These are phyloP conservation scores for Cytospora schulzeri DNA, from an alignment of 2,329 filamentous ascomycete species.

Conservation along the genomic window DNA sequence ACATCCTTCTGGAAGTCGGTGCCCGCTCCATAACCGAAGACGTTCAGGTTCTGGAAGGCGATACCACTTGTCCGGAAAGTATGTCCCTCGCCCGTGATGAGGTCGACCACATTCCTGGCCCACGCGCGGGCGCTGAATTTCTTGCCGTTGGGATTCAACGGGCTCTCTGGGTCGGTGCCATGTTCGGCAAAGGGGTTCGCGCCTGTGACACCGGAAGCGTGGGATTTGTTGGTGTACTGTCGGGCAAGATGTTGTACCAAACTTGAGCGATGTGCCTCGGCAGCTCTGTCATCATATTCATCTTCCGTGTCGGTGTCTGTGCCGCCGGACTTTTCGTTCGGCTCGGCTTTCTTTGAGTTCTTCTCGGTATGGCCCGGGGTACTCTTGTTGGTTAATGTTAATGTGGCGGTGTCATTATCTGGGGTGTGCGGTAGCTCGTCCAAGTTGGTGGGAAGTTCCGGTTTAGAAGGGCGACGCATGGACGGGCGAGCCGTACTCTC, in stretches of 20 bases:
- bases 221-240: slow-evolving; percentile 54
- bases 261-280: slow-evolving; percentile 53
- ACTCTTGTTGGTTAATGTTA: slow-evolving; percentile 29
- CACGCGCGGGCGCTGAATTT: slow-evolving; percentile 58
- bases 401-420: slow-evolving; percentile 20
- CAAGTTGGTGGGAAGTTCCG: slow-evolving; percentile 22
- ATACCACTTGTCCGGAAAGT: slow-evolving; percentile 64
- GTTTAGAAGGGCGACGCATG: slow-evolving; percentile 24
- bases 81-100: slow-evolving; percentile 54
- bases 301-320: slow-evolving; percentile 38
- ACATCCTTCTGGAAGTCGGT: slow-evolving; percentile 74
- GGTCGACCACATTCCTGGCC: slow-evolving; percentile 60
- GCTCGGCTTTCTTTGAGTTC: slow-evolving; percentile 41
- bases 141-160: slow-evolving; percentile 49
- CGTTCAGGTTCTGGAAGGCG: slow-evolving; percentile 67
- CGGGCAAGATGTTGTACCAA: slow-evolving; percentile 59
- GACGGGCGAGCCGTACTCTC: slow-evolving; percentile 22
- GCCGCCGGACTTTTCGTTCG: slow-evolving; percentile 22
- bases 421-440: slow-evolving; percentile 15
- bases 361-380: slow-evolving; percentile 27
- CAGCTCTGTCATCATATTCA: slow-evolving; percentile 42
- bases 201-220: slow-evolving; percentile 35
- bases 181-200: slow-evolving; percentile 52
- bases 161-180: slow-evolving; percentile 43
- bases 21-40: slow-evolving; percentile 66